Evolutionary conservation across 179 eudicot species (phyloP), one percentile per base, ranked within the genome.

Genomic region (Sideroxylon spinosum): DNA sequence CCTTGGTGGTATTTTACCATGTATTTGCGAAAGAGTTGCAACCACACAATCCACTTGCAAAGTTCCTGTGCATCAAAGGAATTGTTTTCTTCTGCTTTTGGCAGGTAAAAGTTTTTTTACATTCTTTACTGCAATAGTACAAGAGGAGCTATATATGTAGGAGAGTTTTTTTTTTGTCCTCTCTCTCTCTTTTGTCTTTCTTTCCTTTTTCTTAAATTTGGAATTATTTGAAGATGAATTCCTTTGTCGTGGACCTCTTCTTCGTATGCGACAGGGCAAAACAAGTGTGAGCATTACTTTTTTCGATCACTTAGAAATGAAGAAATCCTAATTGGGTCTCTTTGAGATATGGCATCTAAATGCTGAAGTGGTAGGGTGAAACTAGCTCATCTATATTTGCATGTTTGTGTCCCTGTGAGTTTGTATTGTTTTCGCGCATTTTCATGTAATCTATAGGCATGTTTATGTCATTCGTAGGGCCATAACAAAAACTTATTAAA

Each of bases 81-180:
- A 88, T 93, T 25, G 95, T 95, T 56, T 95, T 93, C 90, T 91
- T 95, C 84, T 87, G 97, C 90, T 95, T 91, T 81, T 95, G 97
- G 97, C 98, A 95, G 98, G 98, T 93, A 85, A 79, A 23, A 28
- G 44, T 74, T 71, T 76, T 74, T 68, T 12, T 71, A 13, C 4
- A n/a, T 74, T 37, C 57, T 32, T 44, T 46, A 7, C 25, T 50
- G 17, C 6, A 37, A 13, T 60, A 63, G 53, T 60, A 22, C 37
- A 46, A 22, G 68, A 74, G n/a, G n/a, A n/a, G n/a, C n/a, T n/a
- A n/a, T n/a, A 74, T 60, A 48, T 59, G 6, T 59, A n/a, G 26
- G 57, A 14, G 55, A 14, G 19, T 25, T 16, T 6, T 74, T 71
- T 12, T 8, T 68, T 46, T 68, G 9, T 19, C 20, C 22, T 1